Evolutionary conservation across 148 eudicot genomes (phyloP).

Genomic region (Silene uniflora): DNA sequence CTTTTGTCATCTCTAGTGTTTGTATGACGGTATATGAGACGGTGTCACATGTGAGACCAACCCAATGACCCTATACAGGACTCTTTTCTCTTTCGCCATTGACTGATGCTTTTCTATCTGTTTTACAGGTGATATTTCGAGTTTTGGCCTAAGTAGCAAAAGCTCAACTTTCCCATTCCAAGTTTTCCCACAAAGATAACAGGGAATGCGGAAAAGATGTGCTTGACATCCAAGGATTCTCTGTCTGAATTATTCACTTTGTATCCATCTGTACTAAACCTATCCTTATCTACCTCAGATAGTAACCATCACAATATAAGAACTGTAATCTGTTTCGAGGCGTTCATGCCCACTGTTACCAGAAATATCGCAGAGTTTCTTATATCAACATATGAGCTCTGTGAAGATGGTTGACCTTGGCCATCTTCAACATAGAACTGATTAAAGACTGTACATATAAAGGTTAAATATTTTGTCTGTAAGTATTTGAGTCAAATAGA

Average conservation of each 20-base stretch:
- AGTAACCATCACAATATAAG: conserved; percentile 15
- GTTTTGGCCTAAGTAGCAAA: background rate
- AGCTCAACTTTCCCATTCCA: conserved; percentile 20
- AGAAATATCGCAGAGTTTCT: conserved; percentile 31
- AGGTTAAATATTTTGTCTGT: background rate
- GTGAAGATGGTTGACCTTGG: conserved; percentile 64
- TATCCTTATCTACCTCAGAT: conserved; percentile 18
- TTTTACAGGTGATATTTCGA: too few relatives aligned
- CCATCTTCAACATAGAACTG: conserved; percentile 1
- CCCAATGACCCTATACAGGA: too few relatives aligned
- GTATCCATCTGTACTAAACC: conserved; percentile 32
- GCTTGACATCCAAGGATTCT: conserved; percentile 40
- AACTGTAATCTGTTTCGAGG: conserved; percentile 15
- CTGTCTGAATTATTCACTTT: conserved; percentile 19
- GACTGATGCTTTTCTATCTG: background rate
- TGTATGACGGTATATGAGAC: background rate
- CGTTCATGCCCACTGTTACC: conserved; percentile 33
- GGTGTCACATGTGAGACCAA: too few relatives aligned
- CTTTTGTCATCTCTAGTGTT: background rate
- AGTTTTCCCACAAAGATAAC: conserved; percentile 22
- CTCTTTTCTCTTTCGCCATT: too few relatives aligned
- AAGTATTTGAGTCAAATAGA: conserved; percentile 10
- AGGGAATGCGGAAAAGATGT: conserved; percentile 88
- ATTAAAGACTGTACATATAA: conserved; percentile 1
- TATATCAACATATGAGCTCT: conserved; percentile 42